Conservation (phyloP, 305 asterid genomes). For the Rubia tinctorum region DNA sequence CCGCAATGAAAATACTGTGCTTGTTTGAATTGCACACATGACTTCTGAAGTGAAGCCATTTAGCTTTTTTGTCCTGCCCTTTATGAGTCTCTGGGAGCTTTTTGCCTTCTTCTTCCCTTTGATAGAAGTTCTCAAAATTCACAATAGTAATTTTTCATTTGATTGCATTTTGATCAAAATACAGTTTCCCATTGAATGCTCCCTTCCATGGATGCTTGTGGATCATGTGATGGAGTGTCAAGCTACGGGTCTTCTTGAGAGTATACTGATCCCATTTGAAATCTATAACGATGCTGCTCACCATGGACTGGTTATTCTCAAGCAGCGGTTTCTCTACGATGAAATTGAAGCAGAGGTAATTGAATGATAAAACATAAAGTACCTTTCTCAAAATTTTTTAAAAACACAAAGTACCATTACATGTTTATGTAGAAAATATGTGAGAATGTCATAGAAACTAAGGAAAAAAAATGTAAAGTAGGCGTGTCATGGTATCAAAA, state of each 20-base stretch:
- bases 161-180: conserved; percentile 18
- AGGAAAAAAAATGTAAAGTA: neutral
- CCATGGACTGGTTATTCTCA: conserved; percentile 85
- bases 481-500: no score
- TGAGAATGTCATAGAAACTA: neutral
- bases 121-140: conserved; percentile 7
- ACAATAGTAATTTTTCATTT: conserved; percentile 10
- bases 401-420: neutral
- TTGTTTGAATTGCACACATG: neutral
- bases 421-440: neutral
- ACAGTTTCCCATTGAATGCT: conserved; percentile 98
- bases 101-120: neutral
- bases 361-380: neutral
- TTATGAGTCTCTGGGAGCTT: neutral
- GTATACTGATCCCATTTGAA: conserved; percentile 89
- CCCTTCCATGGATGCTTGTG: conserved; percentile 99
- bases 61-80: neutral
- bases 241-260: conserved; percentile 81
- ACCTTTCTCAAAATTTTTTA: no score
- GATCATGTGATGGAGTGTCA: conserved; percentile 86
- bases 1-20: neutral
- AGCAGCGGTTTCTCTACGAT: conserved; percentile 98
- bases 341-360: conserved; percentile 99
- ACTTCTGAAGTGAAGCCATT: neutral
- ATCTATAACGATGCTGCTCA: conserved; percentile 99